Evolutionary conservation across 106 monocot genomes (phyloP).

Genomic region (Phalaenopsis aphrodite): DNA sequence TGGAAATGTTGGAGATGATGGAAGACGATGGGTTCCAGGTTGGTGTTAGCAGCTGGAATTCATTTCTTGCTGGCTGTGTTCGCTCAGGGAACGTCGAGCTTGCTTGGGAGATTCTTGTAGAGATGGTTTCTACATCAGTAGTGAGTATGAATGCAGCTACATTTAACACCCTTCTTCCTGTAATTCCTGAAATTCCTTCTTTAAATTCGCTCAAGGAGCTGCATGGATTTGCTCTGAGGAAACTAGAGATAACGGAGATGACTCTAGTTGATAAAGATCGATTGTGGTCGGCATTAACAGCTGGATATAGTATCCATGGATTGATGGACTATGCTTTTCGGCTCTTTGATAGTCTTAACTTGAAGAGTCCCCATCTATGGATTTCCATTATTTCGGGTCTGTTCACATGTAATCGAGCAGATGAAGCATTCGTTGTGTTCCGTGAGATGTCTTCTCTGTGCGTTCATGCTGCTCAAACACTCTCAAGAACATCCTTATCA

Average conservation of each 20-base stretch:
- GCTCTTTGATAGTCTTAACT: slow-evolving; percentile 25
- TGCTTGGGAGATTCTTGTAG: slow-evolving; percentile 25
- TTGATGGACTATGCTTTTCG: slow-evolving; percentile 28
- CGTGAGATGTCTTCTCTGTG: slow-evolving; percentile 33
- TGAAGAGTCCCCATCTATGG: slow-evolving; percentile 30
- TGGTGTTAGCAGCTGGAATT: slow-evolving; percentile 51
- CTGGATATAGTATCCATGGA: slow-evolving; percentile 33
- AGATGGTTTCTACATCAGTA: slow-evolving; percentile 18
- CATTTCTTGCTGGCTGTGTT: slow-evolving; percentile 55
- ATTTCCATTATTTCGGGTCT: slow-evolving; percentile 61
- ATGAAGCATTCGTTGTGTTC: slow-evolving; percentile 40
- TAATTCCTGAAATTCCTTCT: slow-evolving; percentile 21
- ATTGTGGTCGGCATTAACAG: slow-evolving; percentile 25
- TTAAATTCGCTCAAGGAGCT: slow-evolving; percentile 31
- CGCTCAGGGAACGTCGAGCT: slow-evolving; percentile 22
- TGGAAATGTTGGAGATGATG: slow-evolving; percentile 36
- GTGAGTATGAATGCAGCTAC: slow-evolving; percentile 32
- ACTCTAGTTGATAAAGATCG: slow-evolving; percentile 34
- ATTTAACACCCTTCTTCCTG: slow-evolving; percentile 49
- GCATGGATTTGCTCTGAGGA: slow-evolving; percentile 45
- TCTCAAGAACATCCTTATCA: slow-evolving; percentile 47
- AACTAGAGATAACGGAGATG: slow-evolving; percentile 12
- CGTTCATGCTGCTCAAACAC: slow-evolving; percentile 13
- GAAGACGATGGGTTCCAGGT: slow-evolving; percentile 11
- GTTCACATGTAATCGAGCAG: slow-evolving; percentile 14